These are phyloP conservation scores for Cladorrhinum sp. DNA, from an alignment of 2,329 filamentous ascomycete species.

Conservation along the genomic window DNA sequence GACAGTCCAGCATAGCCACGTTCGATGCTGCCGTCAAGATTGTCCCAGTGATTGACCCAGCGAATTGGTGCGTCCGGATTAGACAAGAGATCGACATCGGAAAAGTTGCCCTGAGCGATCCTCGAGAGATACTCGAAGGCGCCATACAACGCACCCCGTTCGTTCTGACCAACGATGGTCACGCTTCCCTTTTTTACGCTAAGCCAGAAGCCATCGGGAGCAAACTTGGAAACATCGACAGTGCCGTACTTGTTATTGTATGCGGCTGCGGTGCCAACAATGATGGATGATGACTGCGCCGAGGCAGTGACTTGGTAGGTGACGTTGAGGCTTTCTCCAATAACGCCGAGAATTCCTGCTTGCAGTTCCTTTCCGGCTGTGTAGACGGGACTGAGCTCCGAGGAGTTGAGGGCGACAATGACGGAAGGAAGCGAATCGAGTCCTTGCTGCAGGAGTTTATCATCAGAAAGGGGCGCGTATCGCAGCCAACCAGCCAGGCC, in stretches of 20 bases:
- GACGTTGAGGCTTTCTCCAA: constrained; percentile 43
- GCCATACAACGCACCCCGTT: constrained; percentile 66
- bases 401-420: constrained; percentile 42
- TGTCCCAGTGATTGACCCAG: constrained; percentile 74
- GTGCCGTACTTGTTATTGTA: constrained; percentile 38
- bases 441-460: not conserved
- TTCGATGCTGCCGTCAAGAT: constrained; percentile 62
- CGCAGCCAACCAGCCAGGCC: constrained; percentile 62
- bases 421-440: constrained; percentile 18
- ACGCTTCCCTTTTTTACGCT: constrained; percentile 45
- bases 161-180: constrained; percentile 61
- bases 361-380: constrained; percentile 58
- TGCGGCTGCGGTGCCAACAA: constrained; percentile 48
- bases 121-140: constrained; percentile 65
- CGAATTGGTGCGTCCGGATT: constrained; percentile 61
- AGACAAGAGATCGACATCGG: constrained; percentile 43
- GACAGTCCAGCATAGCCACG: constrained; percentile 65
- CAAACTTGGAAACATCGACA: constrained; percentile 7
- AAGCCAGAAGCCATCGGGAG: constrained; percentile 60
- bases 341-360: constrained; percentile 55
- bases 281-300: constrained; percentile 32
- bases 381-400: constrained; percentile 53
- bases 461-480: constrained; percentile 51
- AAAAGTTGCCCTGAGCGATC: constrained; percentile 58
- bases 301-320: constrained; percentile 10